A percentile compares a stretch with the other conserved stretches of the same genome.
These are phyloP conservation scores for Hypomontagnella monticulosa DNA, from an alignment of 495 filamentous ascomycete species.

Conservation along the genomic window DNA sequence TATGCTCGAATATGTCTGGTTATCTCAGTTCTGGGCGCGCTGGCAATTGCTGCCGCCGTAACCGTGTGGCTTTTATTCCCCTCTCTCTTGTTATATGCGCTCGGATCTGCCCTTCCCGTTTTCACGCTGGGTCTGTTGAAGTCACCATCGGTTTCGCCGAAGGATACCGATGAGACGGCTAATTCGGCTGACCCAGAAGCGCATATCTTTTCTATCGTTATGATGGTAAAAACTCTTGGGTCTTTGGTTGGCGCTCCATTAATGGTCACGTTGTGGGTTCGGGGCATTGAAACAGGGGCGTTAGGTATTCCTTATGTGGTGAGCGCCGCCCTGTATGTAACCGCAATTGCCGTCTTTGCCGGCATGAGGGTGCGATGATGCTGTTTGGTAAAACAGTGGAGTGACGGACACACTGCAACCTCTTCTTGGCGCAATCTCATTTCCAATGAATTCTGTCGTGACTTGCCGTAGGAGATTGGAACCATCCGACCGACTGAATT, in stretches of 20 bases:
- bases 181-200: constrained; percentile 36
- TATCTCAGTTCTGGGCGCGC: constrained; percentile 52
- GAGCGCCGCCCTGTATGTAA: constrained; percentile 49
- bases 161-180: constrained; percentile 11
- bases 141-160: constrained; percentile 46
- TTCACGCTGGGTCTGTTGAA: constrained; percentile 56
- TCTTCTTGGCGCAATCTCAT: too few relatives aligned
- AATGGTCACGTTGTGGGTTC: constrained; percentile 54
- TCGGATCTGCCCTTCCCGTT: constrained; percentile 56
- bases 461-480: too few relatives aligned
- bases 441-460: too few relatives aligned
- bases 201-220: constrained; percentile 57
- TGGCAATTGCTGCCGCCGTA: constrained; percentile 49
- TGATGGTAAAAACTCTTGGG: constrained; percentile 57
- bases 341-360: constrained; percentile 40
- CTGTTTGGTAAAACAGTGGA: not conserved
- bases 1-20: constrained; percentile 49
- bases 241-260: constrained; percentile 52
- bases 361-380: constrained; percentile 32
- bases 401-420: too few relatives aligned
- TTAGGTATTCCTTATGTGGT: constrained; percentile 35
- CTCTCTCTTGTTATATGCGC: constrained; percentile 52
- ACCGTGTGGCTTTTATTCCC: constrained; percentile 49
- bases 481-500: too few relatives aligned
- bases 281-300: constrained; percentile 25